These are phyloP conservation scores for Chaetomiaceae sp. DNA, from an alignment of 2,329 filamentous ascomycete species.

Conservation along the genomic window DNA sequence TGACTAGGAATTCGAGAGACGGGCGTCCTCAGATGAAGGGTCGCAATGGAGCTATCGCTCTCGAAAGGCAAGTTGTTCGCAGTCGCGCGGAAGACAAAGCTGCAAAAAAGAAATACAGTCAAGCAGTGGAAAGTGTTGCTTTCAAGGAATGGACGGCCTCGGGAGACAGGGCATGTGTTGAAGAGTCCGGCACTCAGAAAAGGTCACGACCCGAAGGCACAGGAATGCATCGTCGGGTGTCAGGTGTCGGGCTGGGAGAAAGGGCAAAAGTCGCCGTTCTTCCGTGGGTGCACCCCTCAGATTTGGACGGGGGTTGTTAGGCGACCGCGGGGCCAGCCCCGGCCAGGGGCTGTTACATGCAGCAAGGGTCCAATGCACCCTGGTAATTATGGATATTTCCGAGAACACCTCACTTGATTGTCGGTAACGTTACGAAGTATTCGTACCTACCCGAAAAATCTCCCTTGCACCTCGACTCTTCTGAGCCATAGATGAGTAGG, in stretches of 20 bases:
- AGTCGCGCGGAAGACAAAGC: too few species aligned
- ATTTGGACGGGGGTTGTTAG: slow-evolving; percentile 1
- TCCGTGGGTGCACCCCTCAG: slow-evolving; percentile 7
- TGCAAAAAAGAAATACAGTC: not conserved
- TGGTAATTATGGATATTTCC: not conserved
- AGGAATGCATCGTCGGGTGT: slow-evolving; percentile 13
- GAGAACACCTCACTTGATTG: too few species aligned
- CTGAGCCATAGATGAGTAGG: too few species aligned
- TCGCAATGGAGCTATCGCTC: too few species aligned
- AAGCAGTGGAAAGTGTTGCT: not conserved
- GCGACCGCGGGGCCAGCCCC: slow-evolving; percentile 6
- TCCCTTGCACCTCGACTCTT: too few species aligned
- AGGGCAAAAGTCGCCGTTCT: slow-evolving; percentile 2
- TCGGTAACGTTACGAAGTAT: too few species aligned
- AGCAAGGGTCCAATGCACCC: slow-evolving; percentile 2
- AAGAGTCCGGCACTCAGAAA: not conserved
- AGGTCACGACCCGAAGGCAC: not conserved
- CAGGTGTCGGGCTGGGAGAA: not conserved
- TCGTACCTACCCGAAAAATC: too few species aligned
- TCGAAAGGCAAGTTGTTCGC: too few species aligned
- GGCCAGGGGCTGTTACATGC: slow-evolving; percentile 9
- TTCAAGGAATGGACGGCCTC: not conserved
- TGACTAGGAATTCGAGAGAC: too few species aligned
- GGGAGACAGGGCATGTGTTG: not conserved
- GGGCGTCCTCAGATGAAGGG: slow-evolving; percentile 1